Percentiles rank a stretch among this genome's conserved stretches.
Conservation (phyloP, 441 rosid species). For the Raphanus hybrid region DNA sequence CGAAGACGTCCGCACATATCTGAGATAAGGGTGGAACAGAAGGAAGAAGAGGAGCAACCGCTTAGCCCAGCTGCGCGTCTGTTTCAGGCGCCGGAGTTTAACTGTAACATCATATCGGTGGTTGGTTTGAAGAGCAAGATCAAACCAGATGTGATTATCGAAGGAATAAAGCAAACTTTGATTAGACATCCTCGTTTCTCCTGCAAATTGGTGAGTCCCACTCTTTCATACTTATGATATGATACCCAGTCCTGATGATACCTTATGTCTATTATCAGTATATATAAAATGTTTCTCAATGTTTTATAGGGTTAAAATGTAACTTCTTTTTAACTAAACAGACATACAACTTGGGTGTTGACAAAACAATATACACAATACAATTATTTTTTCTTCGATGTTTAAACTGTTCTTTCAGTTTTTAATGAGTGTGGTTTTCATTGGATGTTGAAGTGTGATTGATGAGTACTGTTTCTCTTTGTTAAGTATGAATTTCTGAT, state of each 20-base stretch:
- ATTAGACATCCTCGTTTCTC: slow-evolving; percentile 79
- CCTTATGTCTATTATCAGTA: not conserved
- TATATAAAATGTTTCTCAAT: not conserved
- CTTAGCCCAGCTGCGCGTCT: slow-evolving; percentile 72
- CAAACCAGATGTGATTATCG: slow-evolving; percentile 45
- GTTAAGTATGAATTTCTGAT: not conserved
- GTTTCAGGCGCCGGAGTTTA: slow-evolving; percentile 60
- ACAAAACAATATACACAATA: not conserved
- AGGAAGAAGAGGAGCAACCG: slow-evolving; percentile 26
- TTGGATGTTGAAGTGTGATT: slow-evolving; percentile 4
- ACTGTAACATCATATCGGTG: slow-evolving; percentile 56
- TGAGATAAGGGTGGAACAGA: not conserved
- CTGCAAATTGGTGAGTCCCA: slow-evolving; percentile 52
- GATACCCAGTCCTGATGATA: not conserved
- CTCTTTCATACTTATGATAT: not conserved
- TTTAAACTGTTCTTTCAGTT: not conserved
- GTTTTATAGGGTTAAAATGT: not conserved
- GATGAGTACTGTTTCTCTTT: not conserved
- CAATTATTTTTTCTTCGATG: not conserved
- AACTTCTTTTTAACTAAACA: not conserved
- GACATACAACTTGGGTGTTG: not conserved
- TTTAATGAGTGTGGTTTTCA: not conserved
- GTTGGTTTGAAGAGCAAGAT: slow-evolving; percentile 55
- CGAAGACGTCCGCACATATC: not conserved
- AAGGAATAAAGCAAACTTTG: slow-evolving; percentile 51